phyloP scores from a whole-genome alignment of 257 asterid genomes.

The Penstemon newberryi region DNA sequence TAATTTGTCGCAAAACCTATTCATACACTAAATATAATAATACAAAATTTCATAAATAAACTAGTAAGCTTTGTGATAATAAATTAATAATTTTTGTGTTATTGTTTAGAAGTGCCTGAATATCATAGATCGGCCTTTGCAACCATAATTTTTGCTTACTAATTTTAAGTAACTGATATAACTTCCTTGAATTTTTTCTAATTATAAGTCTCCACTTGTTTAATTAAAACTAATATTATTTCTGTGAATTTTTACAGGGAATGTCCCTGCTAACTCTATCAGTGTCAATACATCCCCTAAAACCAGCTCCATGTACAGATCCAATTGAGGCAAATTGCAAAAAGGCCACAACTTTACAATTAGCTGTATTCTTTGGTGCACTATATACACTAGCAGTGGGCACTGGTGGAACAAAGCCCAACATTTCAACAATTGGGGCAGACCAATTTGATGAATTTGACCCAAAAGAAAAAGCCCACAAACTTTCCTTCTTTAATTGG shows the following conservation, averaged over 20 bases:
- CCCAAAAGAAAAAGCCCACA: slow-evolving; percentile 72
- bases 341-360: slow-evolving; percentile 59
- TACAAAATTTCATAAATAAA: too few relatives aligned
- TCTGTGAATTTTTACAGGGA: slow-evolving; percentile 49
- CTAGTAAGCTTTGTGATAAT: too few relatives aligned
- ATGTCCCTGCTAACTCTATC: slow-evolving; percentile 66
- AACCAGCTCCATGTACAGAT: slow-evolving; percentile 61
- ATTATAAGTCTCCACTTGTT: too few relatives aligned
- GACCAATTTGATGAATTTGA: slow-evolving; percentile 88
- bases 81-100: too few relatives aligned
- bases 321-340: slow-evolving; percentile 46
- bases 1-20: too few relatives aligned
- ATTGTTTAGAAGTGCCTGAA: too few relatives aligned
- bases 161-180: too few relatives aligned
- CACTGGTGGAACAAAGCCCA: slow-evolving; percentile 92
- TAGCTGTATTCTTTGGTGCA: slow-evolving; percentile 64
- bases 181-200: too few relatives aligned
- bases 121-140: too few relatives aligned
- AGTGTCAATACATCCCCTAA: slow-evolving; percentile 62
- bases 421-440: slow-evolving; percentile 86
- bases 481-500: slow-evolving; percentile 94
- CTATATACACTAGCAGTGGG: slow-evolving; percentile 77
- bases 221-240: background rate
- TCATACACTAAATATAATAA: too few relatives aligned
- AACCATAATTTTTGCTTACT: too few relatives aligned